Conservation (phyloP, 139 green algal species). For the Spirogloea muscicola region DNA sequence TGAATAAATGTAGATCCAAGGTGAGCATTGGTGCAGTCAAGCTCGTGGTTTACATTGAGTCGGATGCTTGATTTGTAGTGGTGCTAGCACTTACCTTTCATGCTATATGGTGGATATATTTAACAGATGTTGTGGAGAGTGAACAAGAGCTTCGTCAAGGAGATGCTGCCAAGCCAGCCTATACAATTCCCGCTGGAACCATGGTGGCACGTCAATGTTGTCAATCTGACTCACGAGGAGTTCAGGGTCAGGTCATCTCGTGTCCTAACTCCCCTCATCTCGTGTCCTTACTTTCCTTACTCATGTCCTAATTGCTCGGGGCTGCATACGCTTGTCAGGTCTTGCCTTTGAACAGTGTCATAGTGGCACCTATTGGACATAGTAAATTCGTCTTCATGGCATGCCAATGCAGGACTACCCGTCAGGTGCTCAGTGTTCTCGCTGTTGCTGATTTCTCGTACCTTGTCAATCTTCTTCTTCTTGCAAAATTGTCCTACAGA, state of each 20-base stretch:
- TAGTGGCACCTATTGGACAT: no score
- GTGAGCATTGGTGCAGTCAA: conserved; percentile 3
- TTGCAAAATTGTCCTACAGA: conserved; percentile 55
- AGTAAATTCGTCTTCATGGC: no score
- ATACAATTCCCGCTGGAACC: conserved; percentile 57
- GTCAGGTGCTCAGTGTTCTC: no score
- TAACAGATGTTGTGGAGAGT: conserved; percentile 82
- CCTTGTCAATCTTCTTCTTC: no score
- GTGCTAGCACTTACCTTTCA: neutral
- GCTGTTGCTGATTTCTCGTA: no score
- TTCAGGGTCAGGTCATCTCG: neutral
- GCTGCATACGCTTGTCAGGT: no score
- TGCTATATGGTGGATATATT: neutral
- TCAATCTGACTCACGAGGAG: conserved; percentile 70
- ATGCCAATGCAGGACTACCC: no score
- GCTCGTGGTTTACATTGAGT: neutral
- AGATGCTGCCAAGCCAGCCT: conserved; percentile 64
- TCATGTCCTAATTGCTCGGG: no score
- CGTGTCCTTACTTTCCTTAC: neutral
- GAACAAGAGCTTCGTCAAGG: conserved; percentile 72
- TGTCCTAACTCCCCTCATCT: neutral
- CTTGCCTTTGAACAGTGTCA: no score
- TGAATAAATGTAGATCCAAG: conserved; percentile 77
- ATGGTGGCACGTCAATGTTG: conserved; percentile 77
- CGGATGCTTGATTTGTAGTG: neutral